phyloP scores from a whole-genome alignment of 257 asterid species.

The Salvia splendens region DNA sequence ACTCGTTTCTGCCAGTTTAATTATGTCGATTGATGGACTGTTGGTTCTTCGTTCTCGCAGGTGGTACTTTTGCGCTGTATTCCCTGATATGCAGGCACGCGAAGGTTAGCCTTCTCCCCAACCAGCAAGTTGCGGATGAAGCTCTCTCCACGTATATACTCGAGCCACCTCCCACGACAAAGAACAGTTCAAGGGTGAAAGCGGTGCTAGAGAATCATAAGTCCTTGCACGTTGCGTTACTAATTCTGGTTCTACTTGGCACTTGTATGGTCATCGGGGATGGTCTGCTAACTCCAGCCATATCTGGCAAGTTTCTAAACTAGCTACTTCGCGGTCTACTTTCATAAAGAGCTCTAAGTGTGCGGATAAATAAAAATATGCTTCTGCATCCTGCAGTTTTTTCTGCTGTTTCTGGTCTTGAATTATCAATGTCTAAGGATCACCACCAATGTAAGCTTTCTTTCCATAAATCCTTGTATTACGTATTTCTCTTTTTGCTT shows the following conservation, averaged over 20 bases:
- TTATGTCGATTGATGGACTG: conserved; percentile 20
- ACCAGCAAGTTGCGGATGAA: conserved; percentile 83
- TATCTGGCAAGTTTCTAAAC: conserved; percentile 59
- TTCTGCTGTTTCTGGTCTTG: conserved; percentile 97
- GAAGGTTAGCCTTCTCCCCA: conserved; percentile 92
- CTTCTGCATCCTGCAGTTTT: conserved; percentile 55
- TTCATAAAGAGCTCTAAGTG: neutral
- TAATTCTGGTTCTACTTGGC: conserved; percentile 83
- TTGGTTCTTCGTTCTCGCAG: conserved; percentile 46
- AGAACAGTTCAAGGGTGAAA: conserved; percentile 66
- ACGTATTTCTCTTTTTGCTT: neutral
- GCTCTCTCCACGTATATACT: conserved; percentile 85
- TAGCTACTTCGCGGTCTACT: conserved; percentile 17
- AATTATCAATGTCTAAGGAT: conserved; percentile 92
- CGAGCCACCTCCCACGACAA: conserved; percentile 68
- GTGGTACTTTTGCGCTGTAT: conserved; percentile 97
- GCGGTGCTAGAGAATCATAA: conserved; percentile 84
- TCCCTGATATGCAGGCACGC: conserved; percentile 96
- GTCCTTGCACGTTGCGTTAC: conserved; percentile 74
- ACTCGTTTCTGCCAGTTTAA: neutral
- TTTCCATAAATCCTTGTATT: neutral
- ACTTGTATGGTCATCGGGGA: conserved; percentile 99
- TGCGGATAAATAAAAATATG: conserved; percentile 18
- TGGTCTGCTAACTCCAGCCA: conserved; percentile 95
- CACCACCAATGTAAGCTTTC: conserved; percentile 83